Evolutionary conservation across 352 stramenopile genomes (phyloP).

Genomic region (Pythium periplocum): DNA sequence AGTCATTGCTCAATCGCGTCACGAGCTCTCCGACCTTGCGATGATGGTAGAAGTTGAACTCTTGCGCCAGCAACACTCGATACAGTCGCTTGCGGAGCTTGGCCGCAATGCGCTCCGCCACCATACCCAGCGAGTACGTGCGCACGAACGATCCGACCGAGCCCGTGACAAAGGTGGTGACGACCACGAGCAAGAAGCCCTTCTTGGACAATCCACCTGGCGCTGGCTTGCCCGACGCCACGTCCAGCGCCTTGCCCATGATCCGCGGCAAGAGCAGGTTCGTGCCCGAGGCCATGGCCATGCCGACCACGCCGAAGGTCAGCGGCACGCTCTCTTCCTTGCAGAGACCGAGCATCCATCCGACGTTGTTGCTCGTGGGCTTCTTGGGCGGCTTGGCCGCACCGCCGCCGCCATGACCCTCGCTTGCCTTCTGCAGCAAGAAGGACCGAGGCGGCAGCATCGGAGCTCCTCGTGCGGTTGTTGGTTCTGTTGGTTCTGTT

Average conservation of each 20-base stretch:
- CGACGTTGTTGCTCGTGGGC: conserved; percentile 31
- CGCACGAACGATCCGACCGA: conserved; percentile 84
- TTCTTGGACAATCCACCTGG: conserved; percentile 72
- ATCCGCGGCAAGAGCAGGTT: conserved; percentile 88
- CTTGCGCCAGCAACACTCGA: conserved; percentile 66
- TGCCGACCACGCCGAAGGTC: conserved; percentile 60
- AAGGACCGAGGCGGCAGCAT: conserved; percentile 69
- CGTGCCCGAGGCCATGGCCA: conserved; percentile 81
- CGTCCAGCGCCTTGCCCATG: conserved; percentile 86
- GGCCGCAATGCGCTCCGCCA: conserved; percentile 77
- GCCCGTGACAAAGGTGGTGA: conserved; percentile 81
- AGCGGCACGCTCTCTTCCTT: conserved; percentile 67
- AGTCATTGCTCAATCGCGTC: conserved; percentile 80
- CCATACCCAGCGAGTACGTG: conserved; percentile 87
- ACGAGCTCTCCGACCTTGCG: conserved; percentile 85
- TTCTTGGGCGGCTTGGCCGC: background rate
- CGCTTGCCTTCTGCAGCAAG: conserved; percentile 60
- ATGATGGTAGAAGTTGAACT: conserved; percentile 80
- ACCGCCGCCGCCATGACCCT: conserved; percentile 16
- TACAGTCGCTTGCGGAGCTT: conserved; percentile 79
- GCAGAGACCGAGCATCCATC: conserved; percentile 64
- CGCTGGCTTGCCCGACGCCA: conserved; percentile 68
- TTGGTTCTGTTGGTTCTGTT: too few relatives aligned
- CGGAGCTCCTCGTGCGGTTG: background rate
- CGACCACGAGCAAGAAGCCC: conserved; percentile 80